A percentile compares a stretch with the other conserved stretches of the same genome.
Conservation (phyloP, 1,284 basidiomycete genomes). For the Ceraceosorus guamensis region DNA sequence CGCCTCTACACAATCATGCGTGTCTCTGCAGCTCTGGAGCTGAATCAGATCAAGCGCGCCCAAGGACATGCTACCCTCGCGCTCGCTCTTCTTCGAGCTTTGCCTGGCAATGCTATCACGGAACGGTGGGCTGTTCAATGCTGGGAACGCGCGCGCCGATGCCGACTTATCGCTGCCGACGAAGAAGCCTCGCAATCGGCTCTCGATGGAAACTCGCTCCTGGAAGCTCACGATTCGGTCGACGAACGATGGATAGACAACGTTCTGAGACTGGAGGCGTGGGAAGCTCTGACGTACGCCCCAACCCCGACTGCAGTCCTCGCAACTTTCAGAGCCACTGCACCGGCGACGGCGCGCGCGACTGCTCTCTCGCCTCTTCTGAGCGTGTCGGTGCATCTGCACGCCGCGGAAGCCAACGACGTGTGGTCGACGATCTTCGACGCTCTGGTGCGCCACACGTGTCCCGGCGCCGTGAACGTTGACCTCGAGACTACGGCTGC, state of each 20-base stretch:
- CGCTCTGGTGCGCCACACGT: constrained; percentile 25
- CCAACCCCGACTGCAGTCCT: constrained; percentile 11
- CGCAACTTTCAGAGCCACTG: constrained; percentile 1
- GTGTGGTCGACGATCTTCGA: constrained; percentile 32
- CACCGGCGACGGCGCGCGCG: constrained; percentile 7
- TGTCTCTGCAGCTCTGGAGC: constrained; percentile 17
- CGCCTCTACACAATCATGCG: constrained; percentile 27
- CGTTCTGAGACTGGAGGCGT: constrained; percentile 26
- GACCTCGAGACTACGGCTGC: background rate
- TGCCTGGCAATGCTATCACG: constrained; percentile 17
- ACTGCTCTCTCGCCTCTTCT: constrained; percentile 21
- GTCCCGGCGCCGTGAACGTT: constrained; percentile 12
- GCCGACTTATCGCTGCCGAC: constrained; percentile 9
- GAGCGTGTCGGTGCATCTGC: constrained; percentile 30
- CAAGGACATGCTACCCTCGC: constrained; percentile 22
- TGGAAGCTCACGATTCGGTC: background rate
- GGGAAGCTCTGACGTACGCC: constrained; percentile 21
- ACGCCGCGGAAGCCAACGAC: constrained; percentile 20
- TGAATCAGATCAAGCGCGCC: constrained; percentile 12
- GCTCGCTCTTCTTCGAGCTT: constrained; percentile 23
- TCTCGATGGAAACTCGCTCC: background rate
- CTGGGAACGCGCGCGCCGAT: constrained; percentile 20
- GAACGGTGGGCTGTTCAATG: constrained; percentile 18
- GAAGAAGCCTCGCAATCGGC: constrained; percentile 1
- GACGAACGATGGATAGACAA: constrained; percentile 22